A percentile compares a stretch with the other conserved stretches of the same genome.
phyloP scores from a whole-genome alignment of 495 filamentous ascomycete genomes.

The Lasiosphaeria miniovina region DNA sequence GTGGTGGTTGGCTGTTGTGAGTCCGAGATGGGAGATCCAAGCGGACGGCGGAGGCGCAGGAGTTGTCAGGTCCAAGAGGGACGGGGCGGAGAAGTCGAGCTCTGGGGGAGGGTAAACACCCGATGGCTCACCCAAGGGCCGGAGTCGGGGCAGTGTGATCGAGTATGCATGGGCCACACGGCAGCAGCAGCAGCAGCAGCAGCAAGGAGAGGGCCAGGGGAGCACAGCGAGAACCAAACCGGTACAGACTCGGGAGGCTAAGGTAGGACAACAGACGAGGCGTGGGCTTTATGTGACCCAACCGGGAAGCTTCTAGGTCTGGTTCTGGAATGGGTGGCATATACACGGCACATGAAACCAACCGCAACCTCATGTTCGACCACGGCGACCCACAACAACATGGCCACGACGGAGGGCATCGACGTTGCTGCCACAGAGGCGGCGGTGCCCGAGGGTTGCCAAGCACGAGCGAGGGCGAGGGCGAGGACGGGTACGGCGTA shows the following conservation, averaged over 20 bases:
- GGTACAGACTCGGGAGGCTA: not conserved
- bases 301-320: not conserved
- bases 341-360: not conserved
- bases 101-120: too few species aligned
- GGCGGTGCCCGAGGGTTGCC: not conserved
- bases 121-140: too few species aligned
- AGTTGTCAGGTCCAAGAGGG: too few species aligned
- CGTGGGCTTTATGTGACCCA: not conserved
- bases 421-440: not conserved
- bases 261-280: slow-evolving; percentile 1
- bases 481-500: not conserved
- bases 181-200: too few species aligned
- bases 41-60: too few species aligned
- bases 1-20: too few species aligned
- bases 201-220: not conserved
- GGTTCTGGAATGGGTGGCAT: not conserved
- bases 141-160: too few species aligned
- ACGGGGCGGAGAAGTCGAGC: too few species aligned
- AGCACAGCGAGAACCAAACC: not conserved
- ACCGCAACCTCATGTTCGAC: too few species aligned
- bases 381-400: not conserved
- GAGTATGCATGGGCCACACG: too few species aligned
- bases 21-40: too few species aligned
- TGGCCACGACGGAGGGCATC: not conserved
- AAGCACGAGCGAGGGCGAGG: not conserved